Conservation (phyloP, 345 rosid species). For the Sonneratia caseolaris region DNA sequence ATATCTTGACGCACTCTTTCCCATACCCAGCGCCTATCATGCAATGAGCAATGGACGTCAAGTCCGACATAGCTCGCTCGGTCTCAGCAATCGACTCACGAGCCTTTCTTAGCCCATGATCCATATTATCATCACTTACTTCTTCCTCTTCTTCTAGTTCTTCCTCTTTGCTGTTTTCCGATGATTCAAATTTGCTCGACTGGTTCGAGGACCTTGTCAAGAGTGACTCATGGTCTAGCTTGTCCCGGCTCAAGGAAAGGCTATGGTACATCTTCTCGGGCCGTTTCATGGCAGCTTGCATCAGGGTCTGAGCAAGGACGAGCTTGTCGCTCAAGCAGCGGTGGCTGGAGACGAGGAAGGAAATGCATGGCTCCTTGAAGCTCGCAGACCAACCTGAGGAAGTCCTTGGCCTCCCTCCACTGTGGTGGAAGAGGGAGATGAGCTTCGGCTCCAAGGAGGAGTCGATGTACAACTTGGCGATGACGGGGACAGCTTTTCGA, state of each 20-base stretch:
- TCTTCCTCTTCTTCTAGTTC: not conserved
- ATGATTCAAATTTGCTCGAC: not conserved
- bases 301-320: conserved; percentile 26
- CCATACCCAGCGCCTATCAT: conserved; percentile 31
- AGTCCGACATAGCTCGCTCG: conserved; percentile 13
- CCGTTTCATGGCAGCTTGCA: conserved; percentile 18
- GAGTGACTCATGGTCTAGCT: conserved; percentile 6
- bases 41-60: conserved; percentile 32
- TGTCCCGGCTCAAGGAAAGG: conserved; percentile 11
- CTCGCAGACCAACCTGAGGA: conserved; percentile 27
- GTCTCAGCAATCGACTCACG: not conserved
- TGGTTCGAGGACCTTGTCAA: not conserved
- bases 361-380: conserved; percentile 48
- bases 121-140: not conserved
- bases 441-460: conserved; percentile 26
- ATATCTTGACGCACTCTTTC: conserved; percentile 25
- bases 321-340: conserved; percentile 35
- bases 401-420: conserved; percentile 43
- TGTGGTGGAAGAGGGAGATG: conserved; percentile 26
- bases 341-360: conserved; percentile 25
- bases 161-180: not conserved
- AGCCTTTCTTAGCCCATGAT: not conserved
- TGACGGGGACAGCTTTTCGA: conserved; percentile 33
- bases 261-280: conserved; percentile 18
- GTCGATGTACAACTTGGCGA: conserved; percentile 47